Percentiles rank a stretch among this genome's conserved stretches.
These are phyloP conservation scores for Lasiodiplodia sp. DNA, from an alignment of 2,329 filamentous ascomycete species.

Conservation along the genomic window DNA sequence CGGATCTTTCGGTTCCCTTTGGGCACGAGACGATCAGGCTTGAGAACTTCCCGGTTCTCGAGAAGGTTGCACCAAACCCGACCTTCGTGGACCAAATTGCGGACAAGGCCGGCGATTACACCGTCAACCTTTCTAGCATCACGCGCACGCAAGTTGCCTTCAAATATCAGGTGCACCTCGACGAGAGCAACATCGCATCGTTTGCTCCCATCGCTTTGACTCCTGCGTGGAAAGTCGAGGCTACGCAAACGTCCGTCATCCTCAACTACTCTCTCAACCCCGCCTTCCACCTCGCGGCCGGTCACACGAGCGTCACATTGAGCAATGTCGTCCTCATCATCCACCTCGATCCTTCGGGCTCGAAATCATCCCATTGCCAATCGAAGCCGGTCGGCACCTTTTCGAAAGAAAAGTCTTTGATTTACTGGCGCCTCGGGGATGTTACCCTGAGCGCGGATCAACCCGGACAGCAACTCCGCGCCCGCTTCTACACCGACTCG, in stretches of 20 bases:
- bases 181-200: conserved; percentile 61
- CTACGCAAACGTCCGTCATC: conserved; percentile 84
- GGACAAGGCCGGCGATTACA: conserved; percentile 80
- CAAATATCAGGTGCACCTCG: conserved; percentile 86
- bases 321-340: conserved; percentile 79
- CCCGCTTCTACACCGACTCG: conserved; percentile 78
- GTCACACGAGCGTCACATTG: conserved; percentile 60
- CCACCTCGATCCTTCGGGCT: conserved; percentile 69
- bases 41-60: conserved; percentile 85
- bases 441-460: conserved; percentile 68
- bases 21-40: conserved; percentile 75
- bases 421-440: conserved; percentile 83
- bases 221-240: conserved; percentile 82
- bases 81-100: conserved; percentile 79
- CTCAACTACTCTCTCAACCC: conserved; percentile 87
- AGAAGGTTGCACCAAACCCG: conserved; percentile 92
- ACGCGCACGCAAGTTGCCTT: conserved; percentile 80
- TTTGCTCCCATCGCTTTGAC: conserved; percentile 77
- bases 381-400: conserved; percentile 84
- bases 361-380: conserved; percentile 70
- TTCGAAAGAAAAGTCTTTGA: conserved; percentile 75
- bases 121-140: conserved; percentile 75
- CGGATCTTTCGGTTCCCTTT: conserved; percentile 53
- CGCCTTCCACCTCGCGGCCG: conserved; percentile 56
- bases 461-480: conserved; percentile 77